Conservation (phyloP, 805 yeast species). For the Wickerhamiella nectarea region DNA sequence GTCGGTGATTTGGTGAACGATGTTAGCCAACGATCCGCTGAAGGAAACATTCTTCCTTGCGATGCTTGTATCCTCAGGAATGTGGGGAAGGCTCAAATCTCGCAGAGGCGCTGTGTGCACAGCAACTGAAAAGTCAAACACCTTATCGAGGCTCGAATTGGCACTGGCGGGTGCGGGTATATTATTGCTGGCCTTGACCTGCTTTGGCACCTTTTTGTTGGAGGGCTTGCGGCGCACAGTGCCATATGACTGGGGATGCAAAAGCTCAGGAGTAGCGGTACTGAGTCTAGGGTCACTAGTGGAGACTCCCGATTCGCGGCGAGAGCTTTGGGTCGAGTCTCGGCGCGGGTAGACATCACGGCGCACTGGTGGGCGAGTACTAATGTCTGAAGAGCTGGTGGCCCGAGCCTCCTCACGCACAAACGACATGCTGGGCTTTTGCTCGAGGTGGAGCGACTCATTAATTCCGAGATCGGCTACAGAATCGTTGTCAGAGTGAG, state of each 20-base stretch:
- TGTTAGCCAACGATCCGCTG: conserved; percentile 4
- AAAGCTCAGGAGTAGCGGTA: not conserved
- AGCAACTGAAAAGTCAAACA: conserved; percentile 4
- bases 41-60: conserved; percentile 10
- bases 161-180: not conserved
- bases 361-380: not conserved
- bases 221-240: not conserved
- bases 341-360: not conserved
- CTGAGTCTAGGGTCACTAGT: not conserved
- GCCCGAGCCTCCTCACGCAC: not conserved
- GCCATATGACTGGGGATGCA: conserved; percentile 2
- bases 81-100: conserved; percentile 13
- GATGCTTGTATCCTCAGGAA: conserved; percentile 12
- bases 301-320: not conserved
- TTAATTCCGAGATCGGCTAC: not conserved
- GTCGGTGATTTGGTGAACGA: conserved; percentile 9
- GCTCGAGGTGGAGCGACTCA: not conserved
- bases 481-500: too few relatives aligned
- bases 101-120: not conserved
- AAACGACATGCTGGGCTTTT: conserved; percentile 7
- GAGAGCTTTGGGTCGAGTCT: not conserved
- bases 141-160: conserved; percentile 3
- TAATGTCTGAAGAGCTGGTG: conserved; percentile 2
- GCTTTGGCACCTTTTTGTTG: not conserved
- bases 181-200: not conserved